Conservation (phyloP, 768 basidiomycete genomes). For the Phaffia australis region DNA sequence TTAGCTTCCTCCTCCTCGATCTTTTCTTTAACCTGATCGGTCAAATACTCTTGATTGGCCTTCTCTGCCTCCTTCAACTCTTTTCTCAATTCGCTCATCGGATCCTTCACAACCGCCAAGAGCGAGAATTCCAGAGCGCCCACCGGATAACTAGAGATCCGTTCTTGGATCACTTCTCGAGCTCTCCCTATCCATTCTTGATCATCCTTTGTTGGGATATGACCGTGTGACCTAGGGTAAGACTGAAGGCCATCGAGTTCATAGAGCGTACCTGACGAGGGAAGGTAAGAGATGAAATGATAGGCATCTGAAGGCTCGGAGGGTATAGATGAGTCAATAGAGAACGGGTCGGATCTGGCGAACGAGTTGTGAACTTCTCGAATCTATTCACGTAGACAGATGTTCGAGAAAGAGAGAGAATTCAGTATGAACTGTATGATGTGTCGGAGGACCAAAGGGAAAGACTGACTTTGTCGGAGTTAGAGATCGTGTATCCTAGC, state of each 20-base stretch:
- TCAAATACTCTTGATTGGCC: conserved; percentile 37
- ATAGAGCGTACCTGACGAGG: conserved; percentile 69
- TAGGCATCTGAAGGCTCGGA: conserved; percentile 70
- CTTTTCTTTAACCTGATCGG: conserved; percentile 38
- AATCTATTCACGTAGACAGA: conserved; percentile 44
- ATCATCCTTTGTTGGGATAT: conserved; percentile 26
- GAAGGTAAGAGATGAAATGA: conserved; percentile 91
- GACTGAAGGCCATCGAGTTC: conserved; percentile 86
- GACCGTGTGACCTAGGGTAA: conserved; percentile 69
- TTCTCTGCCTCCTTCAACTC: conserved; percentile 37
- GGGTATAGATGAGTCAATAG: conserved; percentile 64
- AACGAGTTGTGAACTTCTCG: conserved; percentile 83
- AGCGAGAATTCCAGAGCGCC: conserved; percentile 88
- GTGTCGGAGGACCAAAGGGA: neutral
- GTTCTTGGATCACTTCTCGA: conserved; percentile 50
- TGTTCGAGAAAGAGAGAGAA: conserved; percentile 41
- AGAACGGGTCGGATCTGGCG: conserved; percentile 78
- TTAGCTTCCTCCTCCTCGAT: conserved; percentile 39
- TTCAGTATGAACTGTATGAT: neutral
- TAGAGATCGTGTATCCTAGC: conserved; percentile 38
- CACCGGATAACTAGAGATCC: conserved; percentile 81
- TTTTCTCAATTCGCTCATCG: conserved; percentile 50
- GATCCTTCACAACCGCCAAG: conserved; percentile 72
- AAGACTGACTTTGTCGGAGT: conserved; percentile 37
- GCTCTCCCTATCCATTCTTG: conserved; percentile 76